Conservation (phyloP, 2,329 filamentous ascomycete genomes). For the Trichoderma afroharzianum region DNA sequence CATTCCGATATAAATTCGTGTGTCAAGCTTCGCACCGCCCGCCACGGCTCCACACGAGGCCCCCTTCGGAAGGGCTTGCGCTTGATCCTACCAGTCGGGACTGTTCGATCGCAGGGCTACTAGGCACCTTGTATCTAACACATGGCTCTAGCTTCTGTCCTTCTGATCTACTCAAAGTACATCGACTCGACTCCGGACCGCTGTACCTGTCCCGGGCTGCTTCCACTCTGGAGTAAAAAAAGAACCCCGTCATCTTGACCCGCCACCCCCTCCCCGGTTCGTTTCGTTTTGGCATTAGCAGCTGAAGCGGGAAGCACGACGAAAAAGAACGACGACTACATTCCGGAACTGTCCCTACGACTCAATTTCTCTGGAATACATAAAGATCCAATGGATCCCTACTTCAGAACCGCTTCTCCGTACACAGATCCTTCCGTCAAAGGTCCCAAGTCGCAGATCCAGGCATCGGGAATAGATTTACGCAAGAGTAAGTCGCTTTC, state of each 20-base stretch:
- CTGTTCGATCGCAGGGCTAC: constrained; percentile 14
- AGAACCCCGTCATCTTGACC: constrained; percentile 2
- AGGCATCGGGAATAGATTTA: constrained; percentile 36
- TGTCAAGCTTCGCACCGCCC: constrained; percentile 20
- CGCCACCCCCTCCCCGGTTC: constrained; percentile 4
- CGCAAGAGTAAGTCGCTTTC: constrained; percentile 39
- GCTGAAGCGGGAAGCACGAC: constrained; percentile 4
- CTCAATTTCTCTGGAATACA: constrained; percentile 31
- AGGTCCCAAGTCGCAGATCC: constrained; percentile 38
- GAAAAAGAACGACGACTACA: constrained; percentile 5
- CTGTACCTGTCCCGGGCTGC: constrained; percentile 16
- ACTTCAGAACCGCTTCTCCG: constrained; percentile 36
- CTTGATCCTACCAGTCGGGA: neutral
- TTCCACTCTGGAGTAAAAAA: neutral
- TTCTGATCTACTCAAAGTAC: constrained; percentile 12
- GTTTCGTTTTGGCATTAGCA: constrained; percentile 5
- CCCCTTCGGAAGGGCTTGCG: neutral
- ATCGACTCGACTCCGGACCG: constrained; percentile 6
- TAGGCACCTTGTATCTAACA: neutral
- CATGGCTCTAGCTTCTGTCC: neutral
- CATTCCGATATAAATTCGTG: constrained; percentile 38
- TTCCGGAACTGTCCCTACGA: neutral
- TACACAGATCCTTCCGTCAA: constrained; percentile 38
- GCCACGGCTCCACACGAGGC: constrained; percentile 17
- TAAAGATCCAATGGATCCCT: constrained; percentile 40